Percentiles rank a stretch among this genome's conserved stretches.
phyloP scores from a whole-genome alignment of 345 rosid species.

The Ricinus communis region DNA sequence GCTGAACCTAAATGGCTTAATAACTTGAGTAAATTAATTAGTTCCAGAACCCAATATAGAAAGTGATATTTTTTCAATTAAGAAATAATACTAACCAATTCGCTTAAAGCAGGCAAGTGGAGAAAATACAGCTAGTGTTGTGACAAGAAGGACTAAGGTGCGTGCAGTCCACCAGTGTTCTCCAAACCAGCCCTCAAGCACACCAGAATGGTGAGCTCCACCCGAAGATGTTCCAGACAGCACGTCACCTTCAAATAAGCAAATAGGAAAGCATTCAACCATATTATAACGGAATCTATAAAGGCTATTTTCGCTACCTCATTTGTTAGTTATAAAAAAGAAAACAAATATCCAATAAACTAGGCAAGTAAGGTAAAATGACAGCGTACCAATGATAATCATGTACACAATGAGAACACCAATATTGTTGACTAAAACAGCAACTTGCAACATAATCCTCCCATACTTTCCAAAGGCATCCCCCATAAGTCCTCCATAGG shows the following conservation, averaged over 20 bases:
- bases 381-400: slow-evolving; percentile 81
- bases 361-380: not conserved
- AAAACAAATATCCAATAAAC: not conserved
- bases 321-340: too few species aligned
- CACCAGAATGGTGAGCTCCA: slow-evolving; percentile 77
- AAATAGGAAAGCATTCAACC: slow-evolving; percentile 11
- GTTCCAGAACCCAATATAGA: not conserved
- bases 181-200: slow-evolving; percentile 92
- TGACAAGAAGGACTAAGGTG: slow-evolving; percentile 54
- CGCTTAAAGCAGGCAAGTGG: slow-evolving; percentile 80
- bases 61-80: slow-evolving; percentile 7
- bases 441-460: slow-evolving; percentile 54
- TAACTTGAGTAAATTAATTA: not conserved
- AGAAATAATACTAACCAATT: slow-evolving; percentile 52
- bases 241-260: slow-evolving; percentile 56
- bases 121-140: slow-evolving; percentile 64
- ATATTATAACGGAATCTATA: too few species aligned
- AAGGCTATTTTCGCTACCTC: too few species aligned
- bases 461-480: slow-evolving; percentile 87
- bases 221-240: slow-evolving; percentile 78
- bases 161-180: slow-evolving; percentile 77
- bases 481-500: slow-evolving; percentile 83
- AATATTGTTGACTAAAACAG: slow-evolving; percentile 71
- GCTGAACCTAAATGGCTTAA: not conserved
- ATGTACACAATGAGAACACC: slow-evolving; percentile 94